Evolutionary conservation across 1,139 yeast genomes (phyloP).

Genomic region (Yamadazyma songkhlaensis): DNA sequence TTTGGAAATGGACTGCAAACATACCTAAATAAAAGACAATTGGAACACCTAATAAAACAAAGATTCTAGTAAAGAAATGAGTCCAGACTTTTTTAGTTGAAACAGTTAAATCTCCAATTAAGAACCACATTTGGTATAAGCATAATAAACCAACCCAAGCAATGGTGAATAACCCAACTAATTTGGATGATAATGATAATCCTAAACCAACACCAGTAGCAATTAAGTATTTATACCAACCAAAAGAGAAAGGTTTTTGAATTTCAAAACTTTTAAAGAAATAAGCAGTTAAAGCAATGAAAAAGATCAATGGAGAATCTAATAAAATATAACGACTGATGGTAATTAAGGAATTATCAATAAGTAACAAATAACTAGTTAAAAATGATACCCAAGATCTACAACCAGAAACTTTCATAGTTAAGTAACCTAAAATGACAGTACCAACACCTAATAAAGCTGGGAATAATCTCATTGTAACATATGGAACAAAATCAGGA

Average conservation of each 20-base stretch:
- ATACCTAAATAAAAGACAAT: slow-evolving; percentile 60
- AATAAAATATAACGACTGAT: slow-evolving; percentile 86
- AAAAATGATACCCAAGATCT: slow-evolving; percentile 70
- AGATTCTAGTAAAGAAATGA: slow-evolving; percentile 58
- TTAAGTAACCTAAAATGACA: slow-evolving; percentile 70
- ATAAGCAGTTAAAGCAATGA: slow-evolving; percentile 84
- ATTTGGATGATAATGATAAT: slow-evolving; percentile 82
- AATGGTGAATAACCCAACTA: slow-evolving; percentile 96
- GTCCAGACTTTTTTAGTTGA: slow-evolving; percentile 44
- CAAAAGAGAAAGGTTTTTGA: slow-evolving; percentile 64
- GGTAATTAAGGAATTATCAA: slow-evolving; percentile 86
- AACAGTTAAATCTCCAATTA: slow-evolving; percentile 81
- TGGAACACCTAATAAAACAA: slow-evolving; percentile 69
- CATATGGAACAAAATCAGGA: slow-evolving; percentile 66
- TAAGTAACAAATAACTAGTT: slow-evolving; percentile 63
- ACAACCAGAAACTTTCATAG: slow-evolving; percentile 84
- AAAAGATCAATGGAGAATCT: slow-evolving; percentile 88
- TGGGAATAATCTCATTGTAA: slow-evolving; percentile 82
- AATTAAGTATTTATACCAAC: slow-evolving; percentile 70
- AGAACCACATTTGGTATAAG: slow-evolving; percentile 77
- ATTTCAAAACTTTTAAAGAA: slow-evolving; percentile 79
- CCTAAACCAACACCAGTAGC: slow-evolving; percentile 84
- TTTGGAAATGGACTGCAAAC: slow-evolving; percentile 76
- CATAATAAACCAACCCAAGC: slow-evolving; percentile 88
- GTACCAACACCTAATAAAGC: slow-evolving; percentile 82